phyloP scores from a whole-genome alignment of 345 rosid species.

The Bruguiera gymnorhiza region DNA sequence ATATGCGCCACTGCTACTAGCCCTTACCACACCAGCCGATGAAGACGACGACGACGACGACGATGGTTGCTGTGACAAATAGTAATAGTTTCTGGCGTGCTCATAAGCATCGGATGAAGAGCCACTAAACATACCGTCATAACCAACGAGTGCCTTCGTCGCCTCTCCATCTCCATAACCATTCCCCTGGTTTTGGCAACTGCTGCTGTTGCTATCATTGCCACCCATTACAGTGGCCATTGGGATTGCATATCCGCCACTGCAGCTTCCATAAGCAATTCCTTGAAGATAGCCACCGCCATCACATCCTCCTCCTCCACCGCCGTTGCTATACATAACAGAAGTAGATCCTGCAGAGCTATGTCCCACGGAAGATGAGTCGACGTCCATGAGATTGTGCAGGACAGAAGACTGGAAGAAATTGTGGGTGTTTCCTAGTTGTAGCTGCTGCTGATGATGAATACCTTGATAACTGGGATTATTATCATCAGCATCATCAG shows the following conservation, averaged over 20 bases:
- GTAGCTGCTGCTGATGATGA: slow-evolving; percentile 38
- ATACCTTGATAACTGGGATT: slow-evolving; percentile 24
- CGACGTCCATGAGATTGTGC: slow-evolving; percentile 44
- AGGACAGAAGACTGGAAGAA: slow-evolving; percentile 45
- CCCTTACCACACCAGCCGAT: slow-evolving; percentile 16
- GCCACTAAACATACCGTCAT: slow-evolving; percentile 25
- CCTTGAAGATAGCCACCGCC: slow-evolving; percentile 30
- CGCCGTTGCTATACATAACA: slow-evolving; percentile 36
- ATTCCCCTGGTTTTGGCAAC: slow-evolving; percentile 20
- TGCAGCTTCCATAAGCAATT: slow-evolving; percentile 8
- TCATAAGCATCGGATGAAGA: slow-evolving; percentile 32
- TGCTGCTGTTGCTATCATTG: slow-evolving; percentile 17
- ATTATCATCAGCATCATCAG: slow-evolving; percentile 10
- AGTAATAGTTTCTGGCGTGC: slow-evolving; percentile 42
- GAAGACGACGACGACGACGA: not conserved
- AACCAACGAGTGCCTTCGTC: slow-evolving; percentile 17
- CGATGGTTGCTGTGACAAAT: slow-evolving; percentile 34
- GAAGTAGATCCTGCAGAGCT: slow-evolving; percentile 44
- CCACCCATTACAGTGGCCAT: slow-evolving; percentile 30
- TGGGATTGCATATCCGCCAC: slow-evolving; percentile 34
- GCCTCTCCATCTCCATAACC: slow-evolving; percentile 28
- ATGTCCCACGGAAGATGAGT: slow-evolving; percentile 46
- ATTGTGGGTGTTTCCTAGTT: slow-evolving; percentile 43
- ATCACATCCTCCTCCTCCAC: slow-evolving; percentile 19
- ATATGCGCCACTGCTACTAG: slow-evolving; percentile 1